These are phyloP conservation scores for Babesia divergens DNA, from an alignment of 169 alveolate species.

Conservation along the genomic window DNA sequence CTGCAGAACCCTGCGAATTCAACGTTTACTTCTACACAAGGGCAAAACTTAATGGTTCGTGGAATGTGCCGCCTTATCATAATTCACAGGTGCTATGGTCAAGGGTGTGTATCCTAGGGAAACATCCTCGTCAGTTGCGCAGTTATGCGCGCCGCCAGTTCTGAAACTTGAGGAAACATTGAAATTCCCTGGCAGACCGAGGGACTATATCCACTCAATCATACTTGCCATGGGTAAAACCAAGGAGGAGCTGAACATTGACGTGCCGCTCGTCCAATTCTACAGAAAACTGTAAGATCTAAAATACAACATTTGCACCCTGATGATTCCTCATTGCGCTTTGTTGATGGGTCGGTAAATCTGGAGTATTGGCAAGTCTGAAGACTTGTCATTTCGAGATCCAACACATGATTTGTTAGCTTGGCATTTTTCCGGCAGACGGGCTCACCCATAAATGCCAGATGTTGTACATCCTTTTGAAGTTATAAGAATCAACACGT, in stretches of 20 bases:
- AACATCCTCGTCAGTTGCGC: neutral
- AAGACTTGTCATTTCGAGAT: too few species aligned
- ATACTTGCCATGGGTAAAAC: neutral
- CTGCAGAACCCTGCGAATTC: conserved; percentile 4
- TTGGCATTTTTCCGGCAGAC: too few species aligned
- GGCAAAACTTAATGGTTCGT: neutral
- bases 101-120: neutral
- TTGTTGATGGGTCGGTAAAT: too few species aligned
- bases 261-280: conserved; percentile 10
- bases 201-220: conserved; percentile 8
- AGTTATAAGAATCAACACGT: too few species aligned
- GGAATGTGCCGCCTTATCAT: neutral
- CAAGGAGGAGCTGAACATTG: neutral
- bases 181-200: neutral
- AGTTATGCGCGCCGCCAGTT: neutral
- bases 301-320: too few species aligned
- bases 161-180: neutral
- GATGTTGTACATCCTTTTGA: too few species aligned
- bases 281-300: neutral
- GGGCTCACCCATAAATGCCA: too few species aligned
- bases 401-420: too few species aligned
- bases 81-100: neutral
- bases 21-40: conserved; percentile 12
- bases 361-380: too few species aligned
- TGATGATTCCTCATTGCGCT: too few species aligned